Evolutionary conservation across 2,329 filamentous ascomycete genomes (phyloP).

Genomic region (Plectosphaerella cucumerina): DNA sequence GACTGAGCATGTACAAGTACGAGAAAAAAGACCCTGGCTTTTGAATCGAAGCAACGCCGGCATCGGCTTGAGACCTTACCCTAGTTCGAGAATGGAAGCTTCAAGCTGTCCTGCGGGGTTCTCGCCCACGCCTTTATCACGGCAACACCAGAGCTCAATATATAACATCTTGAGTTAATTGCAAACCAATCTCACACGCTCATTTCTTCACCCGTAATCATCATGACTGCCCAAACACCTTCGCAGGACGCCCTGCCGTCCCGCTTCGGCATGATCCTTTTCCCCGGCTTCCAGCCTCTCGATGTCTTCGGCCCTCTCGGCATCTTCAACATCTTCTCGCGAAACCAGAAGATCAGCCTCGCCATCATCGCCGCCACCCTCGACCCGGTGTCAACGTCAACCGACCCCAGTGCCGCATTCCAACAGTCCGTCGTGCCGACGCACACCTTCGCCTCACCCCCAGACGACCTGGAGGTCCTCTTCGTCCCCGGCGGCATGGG

Average conservation of each 20-base stretch:
- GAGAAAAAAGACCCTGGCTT: too few species aligned
- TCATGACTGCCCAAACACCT: not conserved
- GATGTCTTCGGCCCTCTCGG: constrained; percentile 17
- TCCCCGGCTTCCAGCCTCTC: constrained; percentile 14
- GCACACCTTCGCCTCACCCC: constrained; percentile 47
- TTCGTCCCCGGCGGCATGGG: constrained; percentile 63
- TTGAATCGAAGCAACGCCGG: too few species aligned
- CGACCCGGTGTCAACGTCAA: constrained; percentile 34
- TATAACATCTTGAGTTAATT: too few species aligned
- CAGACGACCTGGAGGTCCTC: constrained; percentile 56
- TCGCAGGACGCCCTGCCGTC: constrained; percentile 4
- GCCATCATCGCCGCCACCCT: constrained; percentile 34
- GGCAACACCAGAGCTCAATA: too few species aligned
- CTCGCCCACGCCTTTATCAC: too few species aligned
- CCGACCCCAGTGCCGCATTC: constrained; percentile 26
- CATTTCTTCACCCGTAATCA: too few species aligned
- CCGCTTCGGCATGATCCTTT: constrained; percentile 15
- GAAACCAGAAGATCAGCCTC: constrained; percentile 27
- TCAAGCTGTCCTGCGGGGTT: too few species aligned
- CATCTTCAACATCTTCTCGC: constrained; percentile 13
- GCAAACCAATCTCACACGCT: too few species aligned
- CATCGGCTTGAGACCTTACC: too few species aligned
- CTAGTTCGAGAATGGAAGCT: too few species aligned
- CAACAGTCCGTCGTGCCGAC: constrained; percentile 33
- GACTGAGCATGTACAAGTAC: too few species aligned